Evolutionary conservation across 495 filamentous ascomycete species (phyloP), one percentile per base, ranked within the genome.

Genomic region (Neurospora sublineolata): DNA sequence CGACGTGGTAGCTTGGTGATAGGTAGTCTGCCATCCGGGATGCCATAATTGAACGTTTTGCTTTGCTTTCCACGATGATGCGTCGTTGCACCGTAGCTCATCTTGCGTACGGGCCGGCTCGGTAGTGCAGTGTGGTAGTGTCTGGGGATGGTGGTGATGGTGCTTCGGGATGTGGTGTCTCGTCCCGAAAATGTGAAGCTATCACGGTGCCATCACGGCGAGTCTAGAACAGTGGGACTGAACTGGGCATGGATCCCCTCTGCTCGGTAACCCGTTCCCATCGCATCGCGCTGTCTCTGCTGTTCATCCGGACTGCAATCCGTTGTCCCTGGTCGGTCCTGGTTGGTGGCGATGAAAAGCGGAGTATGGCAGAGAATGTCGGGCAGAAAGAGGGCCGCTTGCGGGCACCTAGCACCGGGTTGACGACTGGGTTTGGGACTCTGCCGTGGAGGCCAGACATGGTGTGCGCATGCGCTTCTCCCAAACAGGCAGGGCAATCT

Each of bases 1-100:
- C 72, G 75, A 73, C 72, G 72, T 76, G 52, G 52, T 75, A 46
- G 64, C 14, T 68, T 64, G 10, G 27, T 64, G 52, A 64, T 9
- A n/a, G n/a, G n/a, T n/a, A 16, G 52, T 33, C 52, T 64, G 12
- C 52, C 52, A 64, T 64, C 52, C 52, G 52, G 27, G 27, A 64
- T 64, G 7, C 52, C 27, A 64, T 33, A 64, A 60, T 33, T 60
- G 52, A 60, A 60, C 52, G 5, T 33, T 33, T 18, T 52, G n/a
- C 10, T 64, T 36, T 64, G 52, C 27, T 64, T 64, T 64, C 52
- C 52, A 33, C 52, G 52, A 64, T 64, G 27, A 64, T 64, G 14
- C 14, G 27, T 64, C 52, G 33, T 64, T 64, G 6, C 33, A 33
- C 52, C 9, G 52, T 18, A 64, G 52, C 23, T 10, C 27, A 64